Base-by-base conservation (phyloP, 345 rosid species). In the Dipteronia dyeriana region DNA sequence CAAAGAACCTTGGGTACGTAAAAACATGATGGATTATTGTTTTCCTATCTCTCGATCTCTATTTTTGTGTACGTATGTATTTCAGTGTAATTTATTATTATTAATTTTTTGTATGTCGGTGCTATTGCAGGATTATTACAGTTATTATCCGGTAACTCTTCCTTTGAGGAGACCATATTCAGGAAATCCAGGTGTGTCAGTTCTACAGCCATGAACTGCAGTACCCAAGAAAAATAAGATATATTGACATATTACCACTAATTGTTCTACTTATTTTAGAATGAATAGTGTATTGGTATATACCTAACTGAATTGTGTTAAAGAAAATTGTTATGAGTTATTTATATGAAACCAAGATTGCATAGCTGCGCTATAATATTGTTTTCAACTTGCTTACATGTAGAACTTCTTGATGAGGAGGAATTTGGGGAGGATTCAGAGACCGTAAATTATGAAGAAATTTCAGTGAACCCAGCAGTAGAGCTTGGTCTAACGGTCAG, bases 1-100 rank as follows among this genome's bases (percentile, higher is more conserved):
- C 78, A 64, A 79, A 69, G 98, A 94, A 80, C 97, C 97, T 77
- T 94, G 98, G 98, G 97, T 94, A 54, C n/a, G 95, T 78, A 53
- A 69, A 78, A 60, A 71, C 57, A 9, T 70, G 60, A 25, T 45
- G 57, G 68, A 60, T 73, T 62, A 10, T 38, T 74, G 51, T 5
- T 39, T 76, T 68, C 29, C 41, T 67, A 23, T 11, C 16, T 19
- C 23, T 75, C 11, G 6, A 16, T 31, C 38, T 39, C 34, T 62
- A 26, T 63, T 14, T 74, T 51, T 39, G 20, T 53, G 14, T 43
- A 22, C 62, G 57, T 53, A 53, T 53, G 49, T 45, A 4, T 53
- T 53, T 26, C 8, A 26, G 25, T 59, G 25, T 59, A 59, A 53
- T 53, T 59, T 59, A 9, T 59, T 59, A 29, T 63, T 16, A 70